A percentile compares a stretch with the other conserved stretches of the same genome.
phyloP scores from a whole-genome alignment of 2,329 filamentous ascomycete species.

The Fusarium napiforme region DNA sequence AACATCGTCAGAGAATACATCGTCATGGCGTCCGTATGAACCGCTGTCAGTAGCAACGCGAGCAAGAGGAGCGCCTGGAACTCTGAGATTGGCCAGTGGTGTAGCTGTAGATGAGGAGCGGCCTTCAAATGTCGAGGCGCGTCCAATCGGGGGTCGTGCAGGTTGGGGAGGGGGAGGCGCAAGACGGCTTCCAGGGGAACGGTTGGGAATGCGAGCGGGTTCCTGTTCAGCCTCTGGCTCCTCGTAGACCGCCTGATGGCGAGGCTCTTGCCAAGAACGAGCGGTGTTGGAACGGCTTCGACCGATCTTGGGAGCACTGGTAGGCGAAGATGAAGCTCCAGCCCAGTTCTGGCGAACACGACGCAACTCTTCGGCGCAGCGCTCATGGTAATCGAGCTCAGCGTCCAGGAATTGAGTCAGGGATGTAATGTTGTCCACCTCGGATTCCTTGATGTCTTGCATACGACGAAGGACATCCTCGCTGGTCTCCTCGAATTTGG shows the following conservation, averaged over 20 bases:
- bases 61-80: constrained; percentile 53
- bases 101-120: constrained; percentile 33
- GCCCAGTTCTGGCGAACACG: constrained; percentile 62
- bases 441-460: constrained; percentile 95
- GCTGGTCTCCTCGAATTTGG: constrained; percentile 94
- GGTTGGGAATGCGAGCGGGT: constrained; percentile 58
- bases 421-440: constrained; percentile 83
- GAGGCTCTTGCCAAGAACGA: constrained; percentile 57
- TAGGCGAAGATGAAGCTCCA: constrained; percentile 41
- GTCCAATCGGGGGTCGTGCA: constrained; percentile 51
- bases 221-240: constrained; percentile 46
- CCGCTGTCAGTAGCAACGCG: constrained; percentile 54
- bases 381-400: constrained; percentile 90
- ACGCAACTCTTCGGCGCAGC: constrained; percentile 83
- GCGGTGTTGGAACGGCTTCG: constrained; percentile 62
- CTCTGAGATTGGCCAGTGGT: constrained; percentile 41
- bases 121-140: constrained; percentile 55
- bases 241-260: constrained; percentile 48
- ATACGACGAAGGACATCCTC: constrained; percentile 93
- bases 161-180: constrained; percentile 50
- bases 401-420: constrained; percentile 85
- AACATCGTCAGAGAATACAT: constrained; percentile 63
- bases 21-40: constrained; percentile 46
- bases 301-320: constrained; percentile 30
- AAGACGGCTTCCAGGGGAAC: constrained; percentile 51